Conservation (phyloP, 148 eudicot species). For the Rhododendron ferrugineum region DNA sequence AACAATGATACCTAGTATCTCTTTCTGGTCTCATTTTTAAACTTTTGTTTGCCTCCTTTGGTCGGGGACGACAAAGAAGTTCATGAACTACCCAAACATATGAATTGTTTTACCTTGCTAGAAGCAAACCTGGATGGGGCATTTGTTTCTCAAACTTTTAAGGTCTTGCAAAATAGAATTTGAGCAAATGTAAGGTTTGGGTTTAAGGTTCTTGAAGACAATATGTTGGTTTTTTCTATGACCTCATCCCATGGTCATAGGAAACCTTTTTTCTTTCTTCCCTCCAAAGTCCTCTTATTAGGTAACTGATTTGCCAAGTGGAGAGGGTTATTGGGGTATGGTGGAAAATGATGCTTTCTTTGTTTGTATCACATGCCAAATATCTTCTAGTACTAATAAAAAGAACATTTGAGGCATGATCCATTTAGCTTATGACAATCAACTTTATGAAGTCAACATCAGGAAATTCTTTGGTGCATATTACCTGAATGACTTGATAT, state of each 20-base stretch:
- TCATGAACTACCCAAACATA: background rate
- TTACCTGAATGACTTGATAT: too few relatives aligned
- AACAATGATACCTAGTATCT: background rate
- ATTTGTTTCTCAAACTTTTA: background rate
- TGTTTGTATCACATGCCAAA: background rate
- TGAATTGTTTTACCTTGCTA: background rate
- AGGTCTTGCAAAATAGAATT: background rate
- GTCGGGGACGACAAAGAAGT: background rate
- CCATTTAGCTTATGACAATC: background rate
- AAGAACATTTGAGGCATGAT: background rate
- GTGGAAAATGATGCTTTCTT: background rate
- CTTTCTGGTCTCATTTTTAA: background rate
- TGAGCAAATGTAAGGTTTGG: background rate
- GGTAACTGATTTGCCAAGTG: background rate
- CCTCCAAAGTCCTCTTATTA: background rate
- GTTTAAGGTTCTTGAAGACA: background rate
- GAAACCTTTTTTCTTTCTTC: background rate
- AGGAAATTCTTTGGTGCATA: background rate
- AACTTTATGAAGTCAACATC: background rate
- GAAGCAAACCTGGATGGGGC: background rate
- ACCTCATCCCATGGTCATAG: background rate
- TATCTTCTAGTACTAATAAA: background rate
- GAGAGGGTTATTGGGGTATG: background rate
- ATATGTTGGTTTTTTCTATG: background rate
- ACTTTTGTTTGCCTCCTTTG: background rate